Percentiles rank a stretch among this genome's conserved stretches.
Conservation (phyloP, 1,284 basidiomycete species). For the Rhodotorula sp. region DNA sequence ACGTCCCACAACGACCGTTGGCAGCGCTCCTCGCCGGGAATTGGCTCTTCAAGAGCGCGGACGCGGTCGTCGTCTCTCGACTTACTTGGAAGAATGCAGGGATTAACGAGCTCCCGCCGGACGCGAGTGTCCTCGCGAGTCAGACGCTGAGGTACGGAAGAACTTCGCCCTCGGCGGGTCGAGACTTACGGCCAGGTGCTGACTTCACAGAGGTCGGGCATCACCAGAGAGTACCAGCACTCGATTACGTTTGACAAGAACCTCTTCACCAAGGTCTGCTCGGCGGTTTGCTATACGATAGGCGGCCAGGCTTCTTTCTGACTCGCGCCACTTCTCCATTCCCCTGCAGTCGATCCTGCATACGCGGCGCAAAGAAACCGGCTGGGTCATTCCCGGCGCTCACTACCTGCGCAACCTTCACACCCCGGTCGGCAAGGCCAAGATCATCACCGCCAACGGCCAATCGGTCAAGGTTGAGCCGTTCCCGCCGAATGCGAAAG, state of each 20-base stretch:
- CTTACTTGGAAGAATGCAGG: slow-evolving; percentile 16
- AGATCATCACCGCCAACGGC: slow-evolving; percentile 12
- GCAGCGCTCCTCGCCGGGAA: neutral
- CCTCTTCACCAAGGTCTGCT: neutral
- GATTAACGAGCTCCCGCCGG: neutral
- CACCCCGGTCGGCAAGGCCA: neutral
- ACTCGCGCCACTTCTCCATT: no score
- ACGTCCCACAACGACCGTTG: slow-evolving; percentile 1
- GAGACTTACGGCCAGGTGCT: no score
- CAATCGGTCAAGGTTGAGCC: neutral
- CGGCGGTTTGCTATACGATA: no score
- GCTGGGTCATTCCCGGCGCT: slow-evolving; percentile 19
- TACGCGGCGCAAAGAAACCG: neutral
- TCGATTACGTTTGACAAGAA: neutral
- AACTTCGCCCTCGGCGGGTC: no score
- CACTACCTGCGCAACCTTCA: slow-evolving; percentile 7
- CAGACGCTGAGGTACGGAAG: neutral
- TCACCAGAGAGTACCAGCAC: neutral
- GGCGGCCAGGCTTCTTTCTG: no score
- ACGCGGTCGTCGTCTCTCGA: slow-evolving; percentile 2
- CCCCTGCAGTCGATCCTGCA: neutral
- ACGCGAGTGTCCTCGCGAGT: neutral
- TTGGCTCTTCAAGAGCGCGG: slow-evolving; percentile 11
- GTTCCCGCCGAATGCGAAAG: neutral
- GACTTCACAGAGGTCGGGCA: neutral